phyloP scores from a whole-genome alignment of 306 rosid genomes.

The Trifolium repens region DNA sequence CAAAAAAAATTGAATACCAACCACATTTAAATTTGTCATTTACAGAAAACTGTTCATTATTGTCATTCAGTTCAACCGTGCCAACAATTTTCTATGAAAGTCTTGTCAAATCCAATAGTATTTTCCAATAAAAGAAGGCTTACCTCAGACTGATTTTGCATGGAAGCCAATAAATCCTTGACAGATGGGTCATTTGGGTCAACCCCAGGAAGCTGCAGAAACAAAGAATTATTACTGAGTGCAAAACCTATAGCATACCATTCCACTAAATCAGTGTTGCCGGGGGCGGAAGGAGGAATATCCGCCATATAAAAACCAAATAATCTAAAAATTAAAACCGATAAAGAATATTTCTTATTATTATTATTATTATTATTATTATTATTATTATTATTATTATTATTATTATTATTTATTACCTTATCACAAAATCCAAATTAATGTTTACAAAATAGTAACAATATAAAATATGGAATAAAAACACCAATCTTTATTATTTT shows the following conservation, averaged over 20 bases:
- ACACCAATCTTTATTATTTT: too few relatives aligned
- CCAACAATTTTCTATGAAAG: not conserved
- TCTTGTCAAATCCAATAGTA: slow-evolving; percentile 11
- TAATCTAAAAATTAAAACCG: too few relatives aligned
- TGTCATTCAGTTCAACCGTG: not conserved
- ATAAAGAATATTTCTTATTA: too few relatives aligned
- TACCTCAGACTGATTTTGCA: slow-evolving; percentile 89
- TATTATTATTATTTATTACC: too few relatives aligned
- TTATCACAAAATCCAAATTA: too few relatives aligned
- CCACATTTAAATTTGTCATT: slow-evolving; percentile 7
- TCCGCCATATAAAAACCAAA: not conserved
- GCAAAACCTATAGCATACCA: slow-evolving; percentile 15
- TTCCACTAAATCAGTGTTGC: slow-evolving; percentile 20
- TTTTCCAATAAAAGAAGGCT: slow-evolving; percentile 34
- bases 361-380: too few relatives aligned
- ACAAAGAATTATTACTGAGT: slow-evolving; percentile 35
- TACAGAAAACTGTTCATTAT: not conserved
- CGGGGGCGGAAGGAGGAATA: not conserved
- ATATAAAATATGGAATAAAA: too few relatives aligned
- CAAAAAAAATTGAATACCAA: slow-evolving; percentile 4
- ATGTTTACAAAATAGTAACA: too few relatives aligned
- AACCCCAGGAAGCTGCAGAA: slow-evolving; percentile 96
- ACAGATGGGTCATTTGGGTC: slow-evolving; percentile 97
- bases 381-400: too few relatives aligned
- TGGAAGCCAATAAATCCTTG: slow-evolving; percentile 94